phyloP scores from a whole-genome alignment of 176 grass and related monocot genomes.

The Ananas comosus region DNA sequence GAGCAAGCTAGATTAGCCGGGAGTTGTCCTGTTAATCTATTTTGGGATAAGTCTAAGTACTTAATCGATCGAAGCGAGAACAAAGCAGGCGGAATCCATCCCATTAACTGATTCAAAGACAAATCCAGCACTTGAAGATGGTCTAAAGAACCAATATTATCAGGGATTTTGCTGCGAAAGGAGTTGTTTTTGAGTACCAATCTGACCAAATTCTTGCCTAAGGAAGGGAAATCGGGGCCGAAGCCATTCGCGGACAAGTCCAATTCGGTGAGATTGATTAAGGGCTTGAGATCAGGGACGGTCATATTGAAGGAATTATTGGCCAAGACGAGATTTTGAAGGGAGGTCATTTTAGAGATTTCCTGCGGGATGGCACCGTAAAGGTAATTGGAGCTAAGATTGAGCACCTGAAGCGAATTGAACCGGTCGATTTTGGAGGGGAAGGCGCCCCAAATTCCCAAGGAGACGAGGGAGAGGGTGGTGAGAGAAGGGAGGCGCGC shows the following conservation, averaged over 20 bases:
- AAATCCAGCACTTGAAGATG: conserved; percentile 53
- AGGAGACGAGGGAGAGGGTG: conserved; percentile 39
- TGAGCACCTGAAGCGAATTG: conserved; percentile 36
- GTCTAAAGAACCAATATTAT: conserved; percentile 20
- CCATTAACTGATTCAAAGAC: conserved; percentile 44
- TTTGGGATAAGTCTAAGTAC: conserved; percentile 57
- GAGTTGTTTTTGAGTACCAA: conserved; percentile 45
- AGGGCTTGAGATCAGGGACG: conserved; percentile 36
- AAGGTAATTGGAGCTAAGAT: conserved; percentile 74
- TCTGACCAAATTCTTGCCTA: conserved; percentile 27
- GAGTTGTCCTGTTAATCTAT: conserved; percentile 51
- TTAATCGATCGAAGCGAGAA: conserved; percentile 60
- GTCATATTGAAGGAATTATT: conserved; percentile 50
- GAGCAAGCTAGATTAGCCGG: conserved; percentile 38
- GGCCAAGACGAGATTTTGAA: conserved; percentile 63
- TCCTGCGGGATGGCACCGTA: conserved; percentile 39
- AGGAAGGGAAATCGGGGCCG: conserved; percentile 44
- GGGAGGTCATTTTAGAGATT: conserved; percentile 40
- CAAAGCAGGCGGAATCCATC: conserved; percentile 56
- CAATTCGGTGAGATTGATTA: conserved; percentile 47
- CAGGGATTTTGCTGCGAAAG: conserved; percentile 42
- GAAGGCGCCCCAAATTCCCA: conserved; percentile 67
- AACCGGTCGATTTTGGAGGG: conserved; percentile 69
- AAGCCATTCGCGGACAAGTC: conserved; percentile 48
- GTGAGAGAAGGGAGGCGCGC: conserved; percentile 33